Base-by-base conservation (phyloP, 805 yeast genomes). In the Yueomyces sinensis region DNA sequence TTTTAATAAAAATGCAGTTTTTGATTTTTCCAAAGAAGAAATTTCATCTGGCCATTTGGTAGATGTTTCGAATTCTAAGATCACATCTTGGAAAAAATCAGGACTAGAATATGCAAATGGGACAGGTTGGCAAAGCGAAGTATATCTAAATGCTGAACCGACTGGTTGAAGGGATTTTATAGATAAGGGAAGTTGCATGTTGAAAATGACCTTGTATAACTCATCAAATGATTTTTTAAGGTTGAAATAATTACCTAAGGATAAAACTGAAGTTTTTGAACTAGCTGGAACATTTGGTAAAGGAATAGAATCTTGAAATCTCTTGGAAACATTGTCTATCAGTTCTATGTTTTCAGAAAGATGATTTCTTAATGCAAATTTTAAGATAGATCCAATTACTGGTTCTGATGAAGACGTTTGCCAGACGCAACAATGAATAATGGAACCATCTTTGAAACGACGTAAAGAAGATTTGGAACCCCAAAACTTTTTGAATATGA, bases 21-120 rank as follows among this genome's bases (percentile, higher is more conserved):
- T 91, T 13, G 94, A 80, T 48, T 80, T 77, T 54, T 91, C 97
- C 36, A 86, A 60, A 2, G 95, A 86, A 28, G 66, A 60, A 5
- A 84, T 54, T 53, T 91, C 95, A 56, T 82, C 94, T 2, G 99
- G 99, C 99, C 99, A 91, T 54, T 76, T 75, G n/a, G 72, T 68
- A 2, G 95, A 82, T 3, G 82, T 65, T 59, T 91, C 98, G 55
- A 91, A 83, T 56, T 87, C 94, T 27, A 91, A 53, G 9, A 91
- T 67, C 13, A 78, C 76, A 30, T 82, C 87, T 46, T 80, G 82
- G 64, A 83, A 74, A 50, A 80, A 82, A 49, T 80, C 82, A 4
- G 84, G 86, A 44, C 70, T 75, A 3, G 82, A 66, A 22, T 67
- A 64, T 6, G 89, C 84, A 63, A 72, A 80, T 27, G 95, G 94